Evolutionary conservation across 768 basidiomycete species (phyloP).

Genomic region (Agrocybe pediades): DNA sequence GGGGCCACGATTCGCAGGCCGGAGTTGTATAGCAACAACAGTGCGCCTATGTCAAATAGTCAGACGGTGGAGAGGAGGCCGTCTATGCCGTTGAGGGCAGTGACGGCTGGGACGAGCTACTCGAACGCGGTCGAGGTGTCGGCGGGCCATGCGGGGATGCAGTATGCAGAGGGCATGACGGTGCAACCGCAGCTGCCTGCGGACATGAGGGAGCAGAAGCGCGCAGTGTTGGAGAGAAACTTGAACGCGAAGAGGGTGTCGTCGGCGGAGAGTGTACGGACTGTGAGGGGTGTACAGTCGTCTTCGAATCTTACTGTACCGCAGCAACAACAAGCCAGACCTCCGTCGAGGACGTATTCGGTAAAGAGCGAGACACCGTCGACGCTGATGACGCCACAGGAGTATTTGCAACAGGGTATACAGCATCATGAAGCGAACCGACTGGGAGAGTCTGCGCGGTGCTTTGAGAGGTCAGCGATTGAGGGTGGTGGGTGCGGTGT

Average conservation of each 20-base stretch:
- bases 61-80: not conserved
- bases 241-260: constrained; percentile 17
- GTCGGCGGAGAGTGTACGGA: constrained; percentile 3
- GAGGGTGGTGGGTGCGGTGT: constrained; percentile 79
- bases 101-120: constrained; percentile 26
- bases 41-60: not conserved
- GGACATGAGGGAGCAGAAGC: constrained; percentile 45
- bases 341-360: not conserved
- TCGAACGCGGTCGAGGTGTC: constrained; percentile 48
- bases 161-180: constrained; percentile 54
- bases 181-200: constrained; percentile 29
- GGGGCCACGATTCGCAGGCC: constrained; percentile 14
- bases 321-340: not conserved
- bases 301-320: not conserved
- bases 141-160: constrained; percentile 40
- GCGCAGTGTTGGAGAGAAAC: constrained; percentile 62
- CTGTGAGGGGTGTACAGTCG: not conserved
- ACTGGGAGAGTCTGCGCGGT: constrained; percentile 65
- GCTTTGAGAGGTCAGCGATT: constrained; percentile 77
- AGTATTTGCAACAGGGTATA: constrained; percentile 77
- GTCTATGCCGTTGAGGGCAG: not conserved
- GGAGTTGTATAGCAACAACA: constrained; percentile 10
- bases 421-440: constrained; percentile 75
- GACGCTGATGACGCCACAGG: constrained; percentile 49
- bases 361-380: not conserved